Percentiles rank a stretch among this genome's conserved stretches.
These are phyloP conservation scores for Dryas alaskensis DNA, from an alignment of 306 rosid species.

Conservation along the genomic window DNA sequence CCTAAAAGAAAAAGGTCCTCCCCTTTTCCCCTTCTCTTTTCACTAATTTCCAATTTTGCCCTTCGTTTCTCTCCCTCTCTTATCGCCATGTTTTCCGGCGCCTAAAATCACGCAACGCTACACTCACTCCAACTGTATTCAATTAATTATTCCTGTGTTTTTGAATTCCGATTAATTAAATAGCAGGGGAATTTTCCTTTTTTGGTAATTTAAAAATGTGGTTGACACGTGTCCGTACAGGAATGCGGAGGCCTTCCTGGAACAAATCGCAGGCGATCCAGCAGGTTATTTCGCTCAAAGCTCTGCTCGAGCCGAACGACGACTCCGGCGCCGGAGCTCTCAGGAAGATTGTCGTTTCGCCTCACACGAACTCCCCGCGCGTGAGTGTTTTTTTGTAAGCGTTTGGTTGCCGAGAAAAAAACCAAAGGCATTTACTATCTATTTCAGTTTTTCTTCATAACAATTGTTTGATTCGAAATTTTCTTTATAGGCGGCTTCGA, in stretches of 20 bases:
- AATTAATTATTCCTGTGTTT: not conserved
- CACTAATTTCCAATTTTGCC: slow-evolving; percentile 29
- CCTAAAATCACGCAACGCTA: slow-evolving; percentile 25
- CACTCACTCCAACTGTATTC: not conserved
- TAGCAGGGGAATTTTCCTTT: not conserved
- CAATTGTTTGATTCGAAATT: slow-evolving; percentile 1
- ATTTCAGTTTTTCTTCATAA: not conserved
- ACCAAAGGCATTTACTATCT: not conserved
- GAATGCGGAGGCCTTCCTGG: slow-evolving; percentile 99
- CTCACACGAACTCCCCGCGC: slow-evolving; percentile 22
- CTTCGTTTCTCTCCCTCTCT: slow-evolving; percentile 9
- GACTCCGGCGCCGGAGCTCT: slow-evolving; percentile 57
- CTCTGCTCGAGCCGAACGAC: slow-evolving; percentile 76
- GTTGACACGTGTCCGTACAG: slow-evolving; percentile 83
- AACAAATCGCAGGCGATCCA: slow-evolving; percentile 99
- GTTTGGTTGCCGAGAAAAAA: slow-evolving; percentile 14
- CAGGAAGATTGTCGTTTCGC: slow-evolving; percentile 39
- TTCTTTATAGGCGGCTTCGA: slow-evolving; percentile 46
- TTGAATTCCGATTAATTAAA: not conserved
- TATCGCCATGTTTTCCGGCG: slow-evolving; percentile 53
- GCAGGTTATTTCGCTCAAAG: slow-evolving; percentile 96
- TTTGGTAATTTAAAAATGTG: slow-evolving; percentile 13
- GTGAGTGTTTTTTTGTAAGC: not conserved
- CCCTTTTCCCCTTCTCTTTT: not conserved
- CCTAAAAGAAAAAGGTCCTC: slow-evolving; percentile 85